Conservation (phyloP, 225 moss, liverwort and hornwort species). For the Sphagnum tenellum region DNA sequence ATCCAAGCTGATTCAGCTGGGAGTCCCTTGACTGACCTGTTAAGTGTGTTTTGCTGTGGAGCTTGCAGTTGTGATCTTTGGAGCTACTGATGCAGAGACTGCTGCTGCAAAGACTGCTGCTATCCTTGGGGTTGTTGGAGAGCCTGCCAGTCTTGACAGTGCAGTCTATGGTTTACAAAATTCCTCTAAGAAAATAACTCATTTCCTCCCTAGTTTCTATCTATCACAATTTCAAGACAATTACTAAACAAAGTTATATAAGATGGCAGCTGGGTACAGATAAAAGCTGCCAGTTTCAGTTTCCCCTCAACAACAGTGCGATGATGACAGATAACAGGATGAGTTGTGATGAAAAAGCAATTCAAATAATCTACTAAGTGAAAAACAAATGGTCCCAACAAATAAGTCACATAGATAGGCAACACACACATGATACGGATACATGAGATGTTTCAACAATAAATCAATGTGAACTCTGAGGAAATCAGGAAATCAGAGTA, state of each 20-base stretch:
- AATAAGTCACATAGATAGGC: background rate
- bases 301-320: no score
- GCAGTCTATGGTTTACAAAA: no score
- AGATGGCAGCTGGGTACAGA: no score
- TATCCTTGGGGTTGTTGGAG: conserved; percentile 58
- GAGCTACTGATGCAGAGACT: conserved; percentile 56
- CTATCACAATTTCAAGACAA: no score
- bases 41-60: conserved; percentile 46
- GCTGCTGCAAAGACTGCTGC: conserved; percentile 30
- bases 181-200: no score
- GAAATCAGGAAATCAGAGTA: background rate
- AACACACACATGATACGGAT: background rate
- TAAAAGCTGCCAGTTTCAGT: no score
- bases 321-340: no score
- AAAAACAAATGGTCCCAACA: background rate
- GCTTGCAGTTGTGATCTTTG: conserved; percentile 62
- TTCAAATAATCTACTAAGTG: background rate
- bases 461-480: background rate
- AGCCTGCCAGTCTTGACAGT: conserved; percentile 32
- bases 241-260: no score
- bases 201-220: no score
- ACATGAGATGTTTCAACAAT: background rate
- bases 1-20: conserved; percentile 62
- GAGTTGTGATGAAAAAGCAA: background rate
- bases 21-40: conserved; percentile 58